phyloP scores from a whole-genome alignment of 345 rosid species.

The Atalantia buxifolia region DNA sequence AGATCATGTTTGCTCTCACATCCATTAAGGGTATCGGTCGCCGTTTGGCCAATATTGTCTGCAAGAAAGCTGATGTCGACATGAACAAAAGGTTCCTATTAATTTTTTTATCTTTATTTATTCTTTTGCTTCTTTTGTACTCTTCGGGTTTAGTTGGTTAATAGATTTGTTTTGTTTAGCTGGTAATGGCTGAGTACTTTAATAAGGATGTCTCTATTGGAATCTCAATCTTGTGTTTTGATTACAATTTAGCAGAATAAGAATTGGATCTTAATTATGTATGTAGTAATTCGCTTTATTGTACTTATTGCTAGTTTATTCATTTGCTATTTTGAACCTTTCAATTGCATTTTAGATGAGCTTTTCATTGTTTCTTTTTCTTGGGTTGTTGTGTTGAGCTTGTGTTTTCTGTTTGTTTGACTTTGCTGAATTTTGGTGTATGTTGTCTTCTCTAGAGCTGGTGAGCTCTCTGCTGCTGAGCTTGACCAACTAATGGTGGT shows the following conservation, averaged over 20 bases:
- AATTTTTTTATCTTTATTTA: background rate
- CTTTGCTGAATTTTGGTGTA: background rate
- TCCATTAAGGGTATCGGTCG: constrained; percentile 43
- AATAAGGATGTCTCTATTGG: background rate
- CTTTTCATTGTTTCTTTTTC: no score
- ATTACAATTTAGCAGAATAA: background rate
- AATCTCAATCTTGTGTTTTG: background rate
- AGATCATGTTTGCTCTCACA: constrained; percentile 39
- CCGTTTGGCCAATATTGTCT: constrained; percentile 40
- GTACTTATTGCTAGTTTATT: background rate
- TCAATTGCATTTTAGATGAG: no score
- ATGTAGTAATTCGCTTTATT: background rate
- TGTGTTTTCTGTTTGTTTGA: background rate
- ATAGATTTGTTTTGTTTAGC: background rate
- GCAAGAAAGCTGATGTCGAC: constrained; percentile 48
- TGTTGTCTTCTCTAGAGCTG: constrained; percentile 23
- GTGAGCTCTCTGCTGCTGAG: constrained; percentile 36
- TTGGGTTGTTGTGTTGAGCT: background rate
- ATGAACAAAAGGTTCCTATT: constrained; percentile 37
- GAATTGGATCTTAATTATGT: background rate
- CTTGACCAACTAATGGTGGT: constrained; percentile 37
- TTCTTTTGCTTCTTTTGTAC: background rate
- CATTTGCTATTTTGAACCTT: background rate
- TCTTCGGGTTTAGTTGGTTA: background rate
- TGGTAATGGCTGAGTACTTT: background rate